These are phyloP conservation scores for Nevesoporus exiguus DNA, from an alignment of 768 basidiomycete species.

Conservation along the genomic window DNA sequence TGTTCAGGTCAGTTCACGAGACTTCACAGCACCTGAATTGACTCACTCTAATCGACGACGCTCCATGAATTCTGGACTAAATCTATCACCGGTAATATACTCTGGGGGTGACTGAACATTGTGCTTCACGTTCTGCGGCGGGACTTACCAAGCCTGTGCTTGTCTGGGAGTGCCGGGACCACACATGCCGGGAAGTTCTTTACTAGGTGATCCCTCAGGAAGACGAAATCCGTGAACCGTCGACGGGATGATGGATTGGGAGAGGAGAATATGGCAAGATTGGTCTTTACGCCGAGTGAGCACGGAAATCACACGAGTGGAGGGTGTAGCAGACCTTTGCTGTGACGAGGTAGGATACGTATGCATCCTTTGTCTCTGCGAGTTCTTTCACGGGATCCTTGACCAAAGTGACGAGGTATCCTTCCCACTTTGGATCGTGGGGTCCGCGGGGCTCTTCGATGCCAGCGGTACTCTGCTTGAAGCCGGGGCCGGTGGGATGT, in stretches of 20 bases:
- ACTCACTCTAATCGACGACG: conserved; percentile 82
- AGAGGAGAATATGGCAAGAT: conserved; percentile 80
- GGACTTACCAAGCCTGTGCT: conserved; percentile 86
- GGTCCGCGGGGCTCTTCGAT: conserved; percentile 61
- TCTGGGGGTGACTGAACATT: conserved; percentile 45
- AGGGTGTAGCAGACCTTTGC: conserved; percentile 63
- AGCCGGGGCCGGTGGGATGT: conserved; percentile 62
- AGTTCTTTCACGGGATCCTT: conserved; percentile 94
- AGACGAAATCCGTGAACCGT: conserved; percentile 96
- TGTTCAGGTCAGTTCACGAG: conserved; percentile 6
- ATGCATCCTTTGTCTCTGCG: conserved; percentile 95
- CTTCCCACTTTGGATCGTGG: conserved; percentile 88
- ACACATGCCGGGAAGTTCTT: conserved; percentile 97
- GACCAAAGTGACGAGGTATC: conserved; percentile 76
- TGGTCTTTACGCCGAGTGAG: conserved; percentile 58
- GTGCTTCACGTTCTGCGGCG: background rate
- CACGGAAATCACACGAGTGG: background rate
- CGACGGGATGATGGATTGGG: conserved; percentile 73
- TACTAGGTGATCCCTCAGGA: conserved; percentile 81
- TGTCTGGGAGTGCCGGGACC: conserved; percentile 95
- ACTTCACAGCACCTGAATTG: background rate
- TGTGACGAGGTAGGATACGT: conserved; percentile 89
- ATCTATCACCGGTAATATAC: conserved; percentile 96
- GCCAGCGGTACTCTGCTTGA: conserved; percentile 75
- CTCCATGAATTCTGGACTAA: conserved; percentile 97